Evolutionary conservation across 2,329 filamentous ascomycete genomes (phyloP), one percentile per base, ranked within the genome.

Genomic region (Fusarium armeniacum): DNA sequence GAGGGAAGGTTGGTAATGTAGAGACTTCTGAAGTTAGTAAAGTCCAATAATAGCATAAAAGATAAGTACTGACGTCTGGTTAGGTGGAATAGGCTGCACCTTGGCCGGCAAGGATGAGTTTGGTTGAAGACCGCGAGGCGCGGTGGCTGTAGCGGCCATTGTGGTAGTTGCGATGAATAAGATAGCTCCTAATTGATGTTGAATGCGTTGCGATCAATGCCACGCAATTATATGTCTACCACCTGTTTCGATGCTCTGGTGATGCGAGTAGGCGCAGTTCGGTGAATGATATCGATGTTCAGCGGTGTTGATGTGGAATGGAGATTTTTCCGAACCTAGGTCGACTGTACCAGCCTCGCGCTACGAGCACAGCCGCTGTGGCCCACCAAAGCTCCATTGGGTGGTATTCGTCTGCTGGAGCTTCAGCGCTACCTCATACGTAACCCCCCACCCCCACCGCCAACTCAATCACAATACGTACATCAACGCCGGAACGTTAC

Each of bases 1-100:
- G 93, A 93, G 1, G 87, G 87, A 4, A 99, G 87, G 76, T 98
- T 97, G 54, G 90, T 92, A 74, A 97, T 87, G 78, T 98, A 99
- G 69, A 99, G 87, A 12, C 93, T 97, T 49, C 3, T 11, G n/a
- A 15, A 30, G 20, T 65, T 49, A 73, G 70, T 47, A 53, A 33
- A 20, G 8, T 49, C 38, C 22, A 32, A 8, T 20, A 28, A 7
- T 13, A 32, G 58, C 30, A 24, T 9, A 43, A 62, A 33, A 70
- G 73, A 33, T 66, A 67, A 36, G 35, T 30, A 83, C 90, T 83
- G 79, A 92, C 89, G 91, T 93, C 81, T 94, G 92, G 76, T 93
- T 94, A 45, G 92, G 91, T 65, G 90, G 83, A 52, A 87, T 83
- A 20, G 85, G 80, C 50, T 86, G 82, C 58, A 84, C 86, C 83